Evolutionary conservation across 1,284 basidiomycete genomes (phyloP).

Genomic region (Schizophyllum commune): DNA sequence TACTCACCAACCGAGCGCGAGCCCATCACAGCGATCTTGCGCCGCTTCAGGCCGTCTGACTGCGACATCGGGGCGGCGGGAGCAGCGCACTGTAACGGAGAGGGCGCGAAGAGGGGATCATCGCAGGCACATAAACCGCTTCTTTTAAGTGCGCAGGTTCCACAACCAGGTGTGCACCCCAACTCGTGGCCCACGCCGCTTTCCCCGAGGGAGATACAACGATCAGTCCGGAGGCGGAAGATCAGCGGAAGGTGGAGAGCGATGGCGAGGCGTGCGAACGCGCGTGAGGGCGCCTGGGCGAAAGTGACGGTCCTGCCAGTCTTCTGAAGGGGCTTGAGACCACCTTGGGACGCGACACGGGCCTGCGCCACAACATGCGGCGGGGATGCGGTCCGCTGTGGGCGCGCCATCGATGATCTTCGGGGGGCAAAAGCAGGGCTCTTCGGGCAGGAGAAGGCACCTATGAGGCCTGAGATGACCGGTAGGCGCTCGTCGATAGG

Average conservation of each 20-base stretch:
- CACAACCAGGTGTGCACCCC: neutral
- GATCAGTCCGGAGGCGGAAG: neutral
- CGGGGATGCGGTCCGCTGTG: neutral
- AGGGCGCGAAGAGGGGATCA: too few relatives aligned
- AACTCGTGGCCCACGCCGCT: neutral
- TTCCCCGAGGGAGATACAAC: neutral
- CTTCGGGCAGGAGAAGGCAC: neutral
- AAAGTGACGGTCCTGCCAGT: neutral
- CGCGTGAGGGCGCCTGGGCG: neutral
- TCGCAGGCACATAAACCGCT: too few relatives aligned
- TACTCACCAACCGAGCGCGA: conserved; percentile 43
- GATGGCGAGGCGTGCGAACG: neutral
- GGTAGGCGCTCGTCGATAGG: neutral
- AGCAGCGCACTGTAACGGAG: conserved; percentile 2
- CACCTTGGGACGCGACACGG: neutral
- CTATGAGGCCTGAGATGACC: neutral
- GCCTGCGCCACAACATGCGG: neutral
- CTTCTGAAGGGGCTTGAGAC: neutral
- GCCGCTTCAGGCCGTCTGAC: conserved; percentile 58
- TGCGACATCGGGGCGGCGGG: neutral
- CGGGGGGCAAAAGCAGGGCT: neutral
- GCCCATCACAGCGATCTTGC: conserved; percentile 51
- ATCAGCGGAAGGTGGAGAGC: neutral
- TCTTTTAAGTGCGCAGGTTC: neutral
- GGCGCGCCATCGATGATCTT: neutral